Evolutionary conservation across 805 yeast species (phyloP), one percentile per base, ranked within the genome.

Genomic region (Maudiozyma pseudohumilis): DNA sequence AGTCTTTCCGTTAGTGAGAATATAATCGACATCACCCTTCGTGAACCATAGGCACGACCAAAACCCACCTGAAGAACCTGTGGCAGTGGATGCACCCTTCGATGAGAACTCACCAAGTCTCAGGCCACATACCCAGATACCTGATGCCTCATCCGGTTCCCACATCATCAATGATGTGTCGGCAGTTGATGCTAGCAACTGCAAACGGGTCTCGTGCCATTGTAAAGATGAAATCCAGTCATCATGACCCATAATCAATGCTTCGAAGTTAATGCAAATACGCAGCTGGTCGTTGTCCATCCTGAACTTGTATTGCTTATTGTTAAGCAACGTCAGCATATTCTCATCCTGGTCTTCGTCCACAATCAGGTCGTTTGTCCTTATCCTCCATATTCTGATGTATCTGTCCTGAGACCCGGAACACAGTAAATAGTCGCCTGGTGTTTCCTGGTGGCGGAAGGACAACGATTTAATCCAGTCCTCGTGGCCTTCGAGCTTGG

Each of bases 21-120:
- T 75, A 44, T 68, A 70, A 43, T 74, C 63, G n/a, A 47, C 46
- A 1, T 52, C 52, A 2, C 52, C 48, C 22, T 66, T 61, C 6
- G 60, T 56, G 35, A 80, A 71, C 97, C 97, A 92, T 19, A 79
- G 51, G 32, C 77, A 69, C 2, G 71, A 61, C 80, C 80, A 75
- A 48, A 77, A 76, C 6, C 83, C 83, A 52, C 84, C 84, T 5
- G 80, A 77, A 0, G 98, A 81, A 6, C 99, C 99, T 0, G 98
- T 92, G 4, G 98, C 98, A 0, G 98, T 87, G 4, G 95, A 82
- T 0, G 99, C 96, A 50, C 99, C 99, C 60, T 92, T 89, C 35
- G 87, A 81, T 30, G 95, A 80, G 42, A 92, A 69, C 50, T 94
- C 97, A 32, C 99, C 99, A 15, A 92, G 63, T 47, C 97, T 66